Percentiles rank a stretch among this genome's conserved stretches.
Evolutionary conservation across 192 early-diverging fungal genomes (phyloP).

Genomic region (Backusella mclennaniae): DNA sequence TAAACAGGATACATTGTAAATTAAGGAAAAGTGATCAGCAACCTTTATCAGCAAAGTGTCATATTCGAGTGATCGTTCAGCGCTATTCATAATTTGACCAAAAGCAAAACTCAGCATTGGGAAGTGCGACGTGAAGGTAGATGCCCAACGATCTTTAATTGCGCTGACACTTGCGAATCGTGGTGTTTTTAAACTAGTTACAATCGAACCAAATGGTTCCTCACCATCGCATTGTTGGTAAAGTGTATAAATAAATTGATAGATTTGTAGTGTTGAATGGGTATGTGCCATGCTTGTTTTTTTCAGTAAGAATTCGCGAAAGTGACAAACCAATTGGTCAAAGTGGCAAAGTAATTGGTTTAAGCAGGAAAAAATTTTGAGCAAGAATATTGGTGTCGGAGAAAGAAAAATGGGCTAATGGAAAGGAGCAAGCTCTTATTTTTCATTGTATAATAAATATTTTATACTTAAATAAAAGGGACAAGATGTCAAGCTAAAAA

Average conservation of each 20-base stretch:
- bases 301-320: too few relatives aligned
- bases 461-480: too few relatives aligned
- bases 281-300: not conserved
- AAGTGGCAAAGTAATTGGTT: too few relatives aligned
- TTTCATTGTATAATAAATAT: too few relatives aligned
- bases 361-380: too few relatives aligned
- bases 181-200: not conserved
- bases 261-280: conserved; percentile 6
- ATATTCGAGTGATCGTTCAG: not conserved
- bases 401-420: too few relatives aligned
- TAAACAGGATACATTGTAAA: conserved; percentile 5
- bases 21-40: not conserved
- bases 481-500: too few relatives aligned
- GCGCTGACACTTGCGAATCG: not conserved
- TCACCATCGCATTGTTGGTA: not conserved
- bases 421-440: too few relatives aligned
- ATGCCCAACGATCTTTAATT: not conserved
- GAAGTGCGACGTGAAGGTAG: not conserved
- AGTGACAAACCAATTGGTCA: too few relatives aligned
- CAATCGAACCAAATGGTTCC: not conserved
- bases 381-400: too few relatives aligned
- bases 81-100: not conserved
- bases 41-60: not conserved
- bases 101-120: not conserved
- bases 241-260: not conserved